A percentile compares a stretch with the other conserved stretches of the same genome.
These are phyloP conservation scores for Boletus reticulatus DNA, from an alignment of 768 basidiomycete genomes.

Conservation along the genomic window DNA sequence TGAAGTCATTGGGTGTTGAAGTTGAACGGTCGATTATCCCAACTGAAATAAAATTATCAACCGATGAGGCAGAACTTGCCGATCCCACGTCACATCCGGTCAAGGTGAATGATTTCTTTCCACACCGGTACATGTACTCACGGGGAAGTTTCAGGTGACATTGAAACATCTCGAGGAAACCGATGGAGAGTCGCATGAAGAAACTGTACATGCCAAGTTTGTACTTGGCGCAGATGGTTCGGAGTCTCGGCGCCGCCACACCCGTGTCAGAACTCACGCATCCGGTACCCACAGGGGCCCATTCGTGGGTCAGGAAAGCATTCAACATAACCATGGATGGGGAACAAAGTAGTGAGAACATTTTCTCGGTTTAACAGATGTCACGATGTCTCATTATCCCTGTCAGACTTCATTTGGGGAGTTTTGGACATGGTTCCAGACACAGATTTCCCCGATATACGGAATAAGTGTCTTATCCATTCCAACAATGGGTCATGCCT, in stretches of 20 bases:
- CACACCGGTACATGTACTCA: not conserved
- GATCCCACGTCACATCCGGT: conserved; percentile 24
- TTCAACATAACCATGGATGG: conserved; percentile 72
- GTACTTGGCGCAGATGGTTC: conserved; percentile 75
- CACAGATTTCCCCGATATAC: conserved; percentile 55
- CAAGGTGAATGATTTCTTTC: conserved; percentile 8
- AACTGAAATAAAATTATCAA: conserved; percentile 28
- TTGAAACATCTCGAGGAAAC: conserved; percentile 18
- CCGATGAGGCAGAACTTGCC: conserved; percentile 18
- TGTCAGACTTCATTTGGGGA: conserved; percentile 41
- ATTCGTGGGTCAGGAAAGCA: conserved; percentile 77
- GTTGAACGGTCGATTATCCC: conserved; percentile 35
- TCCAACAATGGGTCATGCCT: conserved; percentile 50
- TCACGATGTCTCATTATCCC: not conserved
- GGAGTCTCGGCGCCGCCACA: conserved; percentile 5
- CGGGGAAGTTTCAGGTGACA: conserved; percentile 15
- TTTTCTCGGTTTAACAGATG: not conserved
- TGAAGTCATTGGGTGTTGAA: conserved; percentile 1
- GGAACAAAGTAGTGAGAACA: conserved; percentile 50
- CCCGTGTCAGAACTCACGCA: not conserved
- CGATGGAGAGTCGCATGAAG: conserved; percentile 39
- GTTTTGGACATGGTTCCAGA: conserved; percentile 45
- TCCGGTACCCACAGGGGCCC: conserved; percentile 50
- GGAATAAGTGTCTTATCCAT: conserved; percentile 48
- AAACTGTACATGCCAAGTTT: conserved; percentile 68